Evolutionary conservation across 129 eudicot species (phyloP).

Genomic region (sunflower (Helianthus annuus)): HanXRQr2.0-SUNRISE NC_035447.2:40488021-40488520

Average conservation of each 20-base stretch:
- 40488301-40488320: slow-evolving; percentile 16
- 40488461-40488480: neutral
- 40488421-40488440: neutral
- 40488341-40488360: slow-evolving; percentile 62
- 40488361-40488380: slow-evolving; percentile 42
- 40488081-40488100: neutral
- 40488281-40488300: too few relatives aligned
- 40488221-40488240: too few relatives aligned
- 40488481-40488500: slow-evolving; percentile 24
- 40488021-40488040: slow-evolving; percentile 97
- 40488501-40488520: slow-evolving; percentile 66
- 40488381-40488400: slow-evolving; percentile 57
- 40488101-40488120: slow-evolving; percentile 41
- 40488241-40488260: too few relatives aligned
- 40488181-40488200: slow-evolving; percentile 97
- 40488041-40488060: slow-evolving; percentile 56
- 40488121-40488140: slow-evolving; percentile 92
- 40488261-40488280: too few relatives aligned
- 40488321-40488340: neutral
- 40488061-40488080: slow-evolving; percentile 7
- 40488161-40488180: slow-evolving; percentile 49
- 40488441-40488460: too few relatives aligned
- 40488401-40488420: slow-evolving; percentile 76
- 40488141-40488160: slow-evolving; percentile 22
- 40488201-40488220: slow-evolving; percentile 51